Conservation (phyloP, 495 filamentous ascomycete species). For the Durotheca rogersii region DNA sequence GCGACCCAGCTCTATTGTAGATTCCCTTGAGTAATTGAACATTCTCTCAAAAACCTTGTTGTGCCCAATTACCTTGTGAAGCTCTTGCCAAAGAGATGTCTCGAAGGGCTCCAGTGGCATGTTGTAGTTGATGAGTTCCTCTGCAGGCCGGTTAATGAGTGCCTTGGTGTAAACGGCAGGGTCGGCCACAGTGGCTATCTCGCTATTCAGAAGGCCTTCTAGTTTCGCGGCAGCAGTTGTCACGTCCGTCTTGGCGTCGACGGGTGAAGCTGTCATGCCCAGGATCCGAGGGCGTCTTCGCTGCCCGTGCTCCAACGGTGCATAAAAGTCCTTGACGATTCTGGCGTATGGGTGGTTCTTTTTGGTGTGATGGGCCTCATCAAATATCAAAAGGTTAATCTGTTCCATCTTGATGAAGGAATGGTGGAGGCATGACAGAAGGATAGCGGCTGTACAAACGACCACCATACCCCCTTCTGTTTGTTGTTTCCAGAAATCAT, state of each 20-base stretch:
- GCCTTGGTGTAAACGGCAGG: slow-evolving; percentile 59
- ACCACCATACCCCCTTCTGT: slow-evolving; percentile 78
- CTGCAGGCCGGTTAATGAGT: slow-evolving; percentile 24
- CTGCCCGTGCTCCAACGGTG: slow-evolving; percentile 35
- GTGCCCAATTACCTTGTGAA: slow-evolving; percentile 59
- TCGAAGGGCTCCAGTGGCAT: slow-evolving; percentile 52
- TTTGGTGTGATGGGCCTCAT: slow-evolving; percentile 96
- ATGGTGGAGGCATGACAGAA: slow-evolving; percentile 74
- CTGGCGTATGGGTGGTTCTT: slow-evolving; percentile 90
- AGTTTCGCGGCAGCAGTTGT: slow-evolving; percentile 72
- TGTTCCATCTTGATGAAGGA: slow-evolving; percentile 78
- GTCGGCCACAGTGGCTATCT: slow-evolving; percentile 81
- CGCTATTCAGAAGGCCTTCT: slow-evolving; percentile 72
- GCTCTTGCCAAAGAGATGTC: slow-evolving; percentile 61
- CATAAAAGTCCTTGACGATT: slow-evolving; percentile 88
- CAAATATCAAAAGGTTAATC: slow-evolving; percentile 91
- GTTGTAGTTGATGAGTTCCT: slow-evolving; percentile 55
- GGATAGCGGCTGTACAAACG: slow-evolving; percentile 89
- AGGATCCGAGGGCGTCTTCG: slow-evolving; percentile 73
- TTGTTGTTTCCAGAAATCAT: slow-evolving; percentile 66
- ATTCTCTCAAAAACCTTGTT: slow-evolving; percentile 58
- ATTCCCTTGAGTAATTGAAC: slow-evolving; percentile 58
- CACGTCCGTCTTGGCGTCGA: slow-evolving; percentile 78
- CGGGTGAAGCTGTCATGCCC: slow-evolving; percentile 96
- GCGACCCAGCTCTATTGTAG: slow-evolving; percentile 68